Base-by-base conservation (phyloP, 805 yeast genomes). In the Millerozyma miso region DNA sequence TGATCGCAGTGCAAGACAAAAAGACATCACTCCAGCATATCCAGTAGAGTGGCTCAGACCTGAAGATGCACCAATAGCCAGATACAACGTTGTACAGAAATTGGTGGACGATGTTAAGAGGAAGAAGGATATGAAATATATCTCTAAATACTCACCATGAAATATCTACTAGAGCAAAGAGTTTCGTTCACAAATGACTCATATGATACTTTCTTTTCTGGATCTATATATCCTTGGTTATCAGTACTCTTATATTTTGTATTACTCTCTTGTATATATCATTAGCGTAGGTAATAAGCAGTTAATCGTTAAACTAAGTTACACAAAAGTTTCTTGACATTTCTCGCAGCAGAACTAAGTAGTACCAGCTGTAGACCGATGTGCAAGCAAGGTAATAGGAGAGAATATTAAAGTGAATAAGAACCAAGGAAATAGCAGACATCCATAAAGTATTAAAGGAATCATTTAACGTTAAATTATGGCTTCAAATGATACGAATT, bases 31-130 rank as follows among this genome's bases (percentile, higher is more conserved):
- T 40, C 66, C 65, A 5, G 52, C 64, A 42, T 89, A 87, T 71
- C 97, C 98, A 13, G 80, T 80, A 49, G 79, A 71, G 39, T 91
- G 98, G 98, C 63, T 63, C 43, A 60, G 71, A 48, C 74, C 74
- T 68, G 76, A 86, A 55, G 84, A 83, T 56, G 85, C 88, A 0
- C 86, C 88, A 20, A 69, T 69, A 44, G 58, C 66, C 51, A 65
- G 53, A 44, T 63, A 71, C 46, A 52, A 62, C 40, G 62, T 73
- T 16, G 59, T 65, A 13, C 49, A 49, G 34, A 57, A 44, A 37
- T 55, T 66, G 40, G 69, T 69, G 31, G 66, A 65, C 16, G 47
- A 54, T 4, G 65, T 64, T 19, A 66, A 58, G 48, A 47, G 49
- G 31, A 46, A 51, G 40, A 64, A 65, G 50, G 75, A 70, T 49